Evolutionary conservation across 2,329 filamentous ascomycete species (phyloP).

Genomic region (Pseudonectria buxi): DNA sequence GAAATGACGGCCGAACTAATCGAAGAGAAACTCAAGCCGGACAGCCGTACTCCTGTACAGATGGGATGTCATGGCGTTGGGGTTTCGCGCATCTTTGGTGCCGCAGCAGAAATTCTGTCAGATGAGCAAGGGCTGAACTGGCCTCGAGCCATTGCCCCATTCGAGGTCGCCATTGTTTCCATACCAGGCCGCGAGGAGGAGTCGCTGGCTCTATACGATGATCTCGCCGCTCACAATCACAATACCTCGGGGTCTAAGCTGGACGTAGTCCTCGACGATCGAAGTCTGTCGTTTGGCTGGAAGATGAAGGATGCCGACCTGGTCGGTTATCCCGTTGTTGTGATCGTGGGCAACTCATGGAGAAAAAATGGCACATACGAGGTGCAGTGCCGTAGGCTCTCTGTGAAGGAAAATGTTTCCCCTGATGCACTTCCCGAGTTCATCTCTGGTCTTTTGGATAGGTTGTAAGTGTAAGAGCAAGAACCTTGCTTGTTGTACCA

Average conservation of each 20-base stretch:
- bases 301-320: slow-evolving; percentile 87
- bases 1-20: slow-evolving; percentile 8
- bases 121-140: slow-evolving; percentile 75
- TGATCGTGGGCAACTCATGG: slow-evolving; percentile 73
- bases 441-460: slow-evolving; percentile 39
- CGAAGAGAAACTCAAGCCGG: slow-evolving; percentile 11
- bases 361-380: slow-evolving; percentile 53
- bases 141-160: slow-evolving; percentile 82
- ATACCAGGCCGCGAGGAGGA: slow-evolving; percentile 39
- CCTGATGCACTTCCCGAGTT: slow-evolving; percentile 37
- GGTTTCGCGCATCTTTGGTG: slow-evolving; percentile 81
- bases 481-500: no score
- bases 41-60: slow-evolving; percentile 52
- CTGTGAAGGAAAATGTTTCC: slow-evolving; percentile 52
- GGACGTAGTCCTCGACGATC: slow-evolving; percentile 71
- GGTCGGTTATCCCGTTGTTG: slow-evolving; percentile 77
- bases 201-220: slow-evolving; percentile 57
- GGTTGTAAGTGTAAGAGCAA: slow-evolving; percentile 34
- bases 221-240: slow-evolving; percentile 30
- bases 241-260: slow-evolving; percentile 24
- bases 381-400: slow-evolving; percentile 68
- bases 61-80: slow-evolving; percentile 99
- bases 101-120: slow-evolving; percentile 68
- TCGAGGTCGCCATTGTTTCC: slow-evolving; percentile 63
- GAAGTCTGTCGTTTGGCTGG: slow-evolving; percentile 63